Percentiles rank a stretch among this genome's conserved stretches.
Conservation (phyloP, 805 yeast genomes). For the Zygosaccharomyces kombuchaensis region DNA sequence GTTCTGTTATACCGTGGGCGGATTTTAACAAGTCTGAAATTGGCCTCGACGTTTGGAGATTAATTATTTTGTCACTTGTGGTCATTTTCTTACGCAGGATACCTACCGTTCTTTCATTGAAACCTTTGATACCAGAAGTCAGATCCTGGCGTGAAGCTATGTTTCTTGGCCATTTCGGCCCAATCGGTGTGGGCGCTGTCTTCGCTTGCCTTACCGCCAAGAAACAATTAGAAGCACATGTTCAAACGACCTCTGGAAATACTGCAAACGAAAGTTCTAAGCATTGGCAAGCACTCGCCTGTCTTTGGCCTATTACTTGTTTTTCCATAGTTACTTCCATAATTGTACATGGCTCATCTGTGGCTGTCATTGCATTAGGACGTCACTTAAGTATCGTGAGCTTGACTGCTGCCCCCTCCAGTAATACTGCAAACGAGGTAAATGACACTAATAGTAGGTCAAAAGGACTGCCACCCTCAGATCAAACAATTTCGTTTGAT, state of each 20-base stretch:
- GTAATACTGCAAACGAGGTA: constrained; percentile 50
- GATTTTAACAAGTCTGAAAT: constrained; percentile 57
- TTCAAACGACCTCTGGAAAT: constrained; percentile 51
- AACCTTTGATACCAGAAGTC: constrained; percentile 80
- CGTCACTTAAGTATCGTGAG: constrained; percentile 88
- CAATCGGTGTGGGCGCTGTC: constrained; percentile 92
- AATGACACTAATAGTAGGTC: constrained; percentile 66
- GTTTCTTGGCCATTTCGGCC: constrained; percentile 96
- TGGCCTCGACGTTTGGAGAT: constrained; percentile 75
- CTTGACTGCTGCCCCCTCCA: constrained; percentile 83
- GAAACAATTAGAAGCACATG: constrained; percentile 56
- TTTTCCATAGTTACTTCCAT: constrained; percentile 79
- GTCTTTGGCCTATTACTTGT: constrained; percentile 79
- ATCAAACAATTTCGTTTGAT: constrained; percentile 59
- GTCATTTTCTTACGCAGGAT: constrained; percentile 72
- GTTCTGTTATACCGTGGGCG: constrained; percentile 87
- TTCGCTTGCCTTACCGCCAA: constrained; percentile 80
- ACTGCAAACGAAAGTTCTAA: constrained; percentile 45
- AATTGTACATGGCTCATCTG: constrained; percentile 89
- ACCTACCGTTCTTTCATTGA: constrained; percentile 72
- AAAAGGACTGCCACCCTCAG: constrained; percentile 76
- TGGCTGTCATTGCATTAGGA: constrained; percentile 70
- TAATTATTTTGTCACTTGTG: constrained; percentile 68
- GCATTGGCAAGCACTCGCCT: constrained; percentile 55
- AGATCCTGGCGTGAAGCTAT: constrained; percentile 91